Evolutionary conservation across 1,284 basidiomycete genomes (phyloP).

Genomic region (Polyporus tsugae): DNA sequence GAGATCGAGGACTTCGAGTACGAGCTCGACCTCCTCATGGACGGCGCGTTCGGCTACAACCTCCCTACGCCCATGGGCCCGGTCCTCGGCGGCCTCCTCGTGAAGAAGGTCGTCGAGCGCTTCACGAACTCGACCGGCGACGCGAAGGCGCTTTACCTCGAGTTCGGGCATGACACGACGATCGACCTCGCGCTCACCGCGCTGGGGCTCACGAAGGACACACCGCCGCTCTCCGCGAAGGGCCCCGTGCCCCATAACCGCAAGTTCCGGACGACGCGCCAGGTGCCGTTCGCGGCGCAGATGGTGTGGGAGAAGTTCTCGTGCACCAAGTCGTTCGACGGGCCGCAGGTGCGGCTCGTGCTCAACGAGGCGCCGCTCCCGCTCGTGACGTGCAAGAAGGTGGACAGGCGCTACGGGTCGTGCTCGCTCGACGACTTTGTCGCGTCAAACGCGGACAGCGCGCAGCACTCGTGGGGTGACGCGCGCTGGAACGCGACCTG

Average conservation of each 20-base stretch:
- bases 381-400: slow-evolving; percentile 43
- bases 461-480: slow-evolving; percentile 43
- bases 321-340: slow-evolving; percentile 47
- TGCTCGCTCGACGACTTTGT: slow-evolving; percentile 50
- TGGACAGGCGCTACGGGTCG: slow-evolving; percentile 46
- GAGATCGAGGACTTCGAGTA: slow-evolving; percentile 55
- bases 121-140: slow-evolving; percentile 48
- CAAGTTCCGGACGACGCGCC: slow-evolving; percentile 50
- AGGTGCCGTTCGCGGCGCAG: slow-evolving; percentile 54
- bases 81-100: slow-evolving; percentile 51
- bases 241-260: slow-evolving; percentile 45
- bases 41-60: slow-evolving; percentile 53
- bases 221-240: slow-evolving; percentile 40
- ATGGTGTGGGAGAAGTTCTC: slow-evolving; percentile 57
- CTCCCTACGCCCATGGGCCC: slow-evolving; percentile 49
- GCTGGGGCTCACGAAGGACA: slow-evolving; percentile 52
- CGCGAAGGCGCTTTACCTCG: slow-evolving; percentile 48
- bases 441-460: slow-evolving; percentile 42
- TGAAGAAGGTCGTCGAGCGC: slow-evolving; percentile 54
- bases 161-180: slow-evolving; percentile 60
- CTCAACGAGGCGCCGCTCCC: slow-evolving; percentile 54
- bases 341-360: slow-evolving; percentile 52
- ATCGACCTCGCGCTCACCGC: slow-evolving; percentile 54
- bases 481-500: slow-evolving; percentile 50
- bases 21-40: slow-evolving; percentile 57